Base-by-base conservation (phyloP, 768 basidiomycete species). In the Agaricus blazei region DNA sequence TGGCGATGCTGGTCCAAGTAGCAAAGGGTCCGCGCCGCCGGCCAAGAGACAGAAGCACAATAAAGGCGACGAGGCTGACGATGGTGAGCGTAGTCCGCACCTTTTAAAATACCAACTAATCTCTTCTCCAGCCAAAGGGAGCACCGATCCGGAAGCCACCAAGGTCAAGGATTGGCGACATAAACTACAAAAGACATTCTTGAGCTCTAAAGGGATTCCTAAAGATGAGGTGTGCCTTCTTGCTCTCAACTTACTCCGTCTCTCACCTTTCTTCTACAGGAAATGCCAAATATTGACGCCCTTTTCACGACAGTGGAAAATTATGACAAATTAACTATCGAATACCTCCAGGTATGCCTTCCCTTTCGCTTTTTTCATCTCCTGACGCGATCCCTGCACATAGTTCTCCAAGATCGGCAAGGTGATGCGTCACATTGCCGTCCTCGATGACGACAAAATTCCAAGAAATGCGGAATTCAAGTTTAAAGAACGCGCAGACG, bases 141-240 rank as follows among this genome's bases (percentile, higher is more conserved):
- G 86, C 36, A 72, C 79, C 37, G 82, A 93, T 66, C 92, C 92
- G 1, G 76, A 77, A 51, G 81, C 81, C 29, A 48, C 69, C 27
- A 73, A 87, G 68, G 92, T 95, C 62, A 85, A 89, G 65, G 88
- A 90, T 56, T 96, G 94, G 93, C 78, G 95, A 61, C 93, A 96
- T 68, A 88, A 84, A 68, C 79, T 97, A 2, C 94, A 98, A 71
- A 89, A 93, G 68, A 88, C 83, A 0, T 88, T 93, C 74, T 66
- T 95, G 51, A 83, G 84, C 61, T 80, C 72, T 60, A 86, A 86
- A 69, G 71, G 72, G 5, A 59, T 75, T 7, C 87, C 90, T 4
- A 85, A 82, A 62, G 79, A 81, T 9, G 84, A 85, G 60, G 88
- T 90, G 60, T 51, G 77, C 71, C 24, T 24, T 51, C 49, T n/a